Percentiles rank a stretch among this genome's conserved stretches.
Conservation (phyloP, 2,329 filamentous ascomycete species). For the Thielaviopsis euricoi region DNA sequence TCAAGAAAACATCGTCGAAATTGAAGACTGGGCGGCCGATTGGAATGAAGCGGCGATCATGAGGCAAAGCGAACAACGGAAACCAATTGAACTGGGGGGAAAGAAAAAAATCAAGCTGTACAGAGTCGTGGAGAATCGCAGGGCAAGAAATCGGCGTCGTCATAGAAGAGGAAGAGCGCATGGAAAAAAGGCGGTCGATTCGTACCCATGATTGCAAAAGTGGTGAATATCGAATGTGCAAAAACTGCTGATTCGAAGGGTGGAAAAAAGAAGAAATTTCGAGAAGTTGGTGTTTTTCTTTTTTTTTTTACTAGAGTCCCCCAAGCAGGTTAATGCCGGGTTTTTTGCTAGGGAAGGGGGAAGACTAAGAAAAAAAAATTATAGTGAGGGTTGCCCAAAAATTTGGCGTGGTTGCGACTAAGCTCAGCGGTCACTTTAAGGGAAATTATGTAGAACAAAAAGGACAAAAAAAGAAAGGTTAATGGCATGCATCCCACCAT, state of each 20-base stretch:
- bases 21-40: no score
- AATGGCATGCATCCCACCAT: not conserved
- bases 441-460: no score
- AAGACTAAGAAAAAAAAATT: no score
- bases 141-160: not conserved
- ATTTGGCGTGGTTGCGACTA: no score
- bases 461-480: no score
- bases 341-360: no score
- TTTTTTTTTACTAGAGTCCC: not conserved
- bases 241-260: slow-evolving; percentile 17
- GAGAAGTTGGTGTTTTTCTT: not conserved
- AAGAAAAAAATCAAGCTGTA: not conserved
- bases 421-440: no score
- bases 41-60: not conserved
- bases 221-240: slow-evolving; percentile 29
- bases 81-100: no score
- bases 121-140: not conserved
- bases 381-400: no score
- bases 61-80: not conserved
- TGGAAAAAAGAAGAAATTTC: slow-evolving; percentile 6
- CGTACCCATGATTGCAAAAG: slow-evolving; percentile 45
- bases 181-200: slow-evolving; percentile 10
- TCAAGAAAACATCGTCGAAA: no score
- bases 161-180: not conserved
- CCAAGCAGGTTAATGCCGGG: no score